phyloP scores from a whole-genome alignment of 148 eudicot genomes.

The Silene uniflora region DNA sequence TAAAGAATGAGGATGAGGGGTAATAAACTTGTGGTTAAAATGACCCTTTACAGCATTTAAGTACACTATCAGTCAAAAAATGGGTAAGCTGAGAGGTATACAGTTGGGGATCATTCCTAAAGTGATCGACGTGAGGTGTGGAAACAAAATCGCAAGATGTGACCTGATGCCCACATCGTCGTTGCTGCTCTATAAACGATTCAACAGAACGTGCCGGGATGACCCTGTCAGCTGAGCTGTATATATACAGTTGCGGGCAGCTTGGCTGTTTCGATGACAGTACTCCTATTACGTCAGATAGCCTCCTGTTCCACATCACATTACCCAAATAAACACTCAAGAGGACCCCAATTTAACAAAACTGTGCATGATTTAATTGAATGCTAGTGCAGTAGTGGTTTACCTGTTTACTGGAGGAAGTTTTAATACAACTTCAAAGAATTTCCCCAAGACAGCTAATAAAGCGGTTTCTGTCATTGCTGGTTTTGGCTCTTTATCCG shows the following conservation, averaged over 20 bases:
- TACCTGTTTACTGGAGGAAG: slow-evolving; percentile 82
- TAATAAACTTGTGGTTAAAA: slow-evolving; percentile 19
- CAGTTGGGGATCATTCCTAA: slow-evolving; percentile 76
- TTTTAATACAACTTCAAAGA: slow-evolving; percentile 78
- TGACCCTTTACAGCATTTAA: slow-evolving; percentile 56
- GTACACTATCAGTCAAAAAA: slow-evolving; percentile 78
- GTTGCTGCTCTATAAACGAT: slow-evolving; percentile 78
- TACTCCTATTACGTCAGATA: slow-evolving; percentile 59
- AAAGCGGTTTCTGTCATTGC: slow-evolving; percentile 79
- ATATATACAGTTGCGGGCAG: slow-evolving; percentile 90
- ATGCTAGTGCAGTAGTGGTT: background rate
- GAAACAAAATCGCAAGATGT: slow-evolving; percentile 87
- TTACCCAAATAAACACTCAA: background rate
- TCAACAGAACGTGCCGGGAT: slow-evolving; percentile 79
- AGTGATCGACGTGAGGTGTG: slow-evolving; percentile 98
- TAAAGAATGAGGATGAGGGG: slow-evolving; percentile 26
- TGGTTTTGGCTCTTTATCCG: slow-evolving; percentile 52
- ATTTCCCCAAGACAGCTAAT: slow-evolving; percentile 65
- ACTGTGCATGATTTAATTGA: background rate
- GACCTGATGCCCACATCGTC: slow-evolving; percentile 68
- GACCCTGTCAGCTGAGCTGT: slow-evolving; percentile 91
- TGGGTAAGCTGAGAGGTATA: slow-evolving; percentile 81
- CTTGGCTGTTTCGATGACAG: slow-evolving; percentile 72
- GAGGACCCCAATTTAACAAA: background rate
- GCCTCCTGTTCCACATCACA: slow-evolving; percentile 51